Conservation (phyloP, 106 monocot genomes). For the Platanthera guangdongensis region DNA sequence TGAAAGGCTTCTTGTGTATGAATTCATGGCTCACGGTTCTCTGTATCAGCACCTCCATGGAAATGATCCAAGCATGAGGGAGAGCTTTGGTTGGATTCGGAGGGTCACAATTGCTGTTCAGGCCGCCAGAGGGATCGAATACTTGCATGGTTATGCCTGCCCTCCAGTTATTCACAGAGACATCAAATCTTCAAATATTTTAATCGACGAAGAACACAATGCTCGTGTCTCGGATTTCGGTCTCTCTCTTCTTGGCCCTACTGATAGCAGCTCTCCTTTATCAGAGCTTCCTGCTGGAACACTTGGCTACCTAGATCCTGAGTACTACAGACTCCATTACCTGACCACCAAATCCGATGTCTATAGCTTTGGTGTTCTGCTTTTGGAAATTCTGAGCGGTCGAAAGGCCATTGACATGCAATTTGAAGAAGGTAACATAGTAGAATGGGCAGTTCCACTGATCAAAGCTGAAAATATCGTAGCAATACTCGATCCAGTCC, state of each 20-base stretch:
- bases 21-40: conserved; percentile 99
- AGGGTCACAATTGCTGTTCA: conserved; percentile 94
- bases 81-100: conserved; percentile 68
- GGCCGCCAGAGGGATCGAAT: conserved; percentile 92
- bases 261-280: conserved; percentile 63
- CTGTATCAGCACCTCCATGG: conserved; percentile 93
- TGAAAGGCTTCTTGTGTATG: conserved; percentile 89
- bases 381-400: conserved; percentile 86
- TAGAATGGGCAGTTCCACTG: conserved; percentile 92
- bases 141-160: conserved; percentile 97
- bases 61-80: conserved; percentile 41
- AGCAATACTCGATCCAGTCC: conserved; percentile 56
- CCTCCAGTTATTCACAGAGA: conserved; percentile 96
- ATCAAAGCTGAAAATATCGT: conserved; percentile 62
- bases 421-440: conserved; percentile 88
- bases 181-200: conserved; percentile 97
- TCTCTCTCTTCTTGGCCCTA: conserved; percentile 75
- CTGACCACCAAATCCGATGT: conserved; percentile 97
- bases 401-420: conserved; percentile 94
- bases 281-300: conserved; percentile 97
- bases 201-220: conserved; percentile 97
- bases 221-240: conserved; percentile 95
- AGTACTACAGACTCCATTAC: conserved; percentile 95
- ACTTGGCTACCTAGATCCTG: conserved; percentile 92
- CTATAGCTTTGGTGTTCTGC: conserved; percentile 95